Percentiles rank a stretch among this genome's conserved stretches.
Evolutionary conservation across 495 filamentous ascomycete genomes (phyloP).

Genomic region (Penicillium ucsense): DNA sequence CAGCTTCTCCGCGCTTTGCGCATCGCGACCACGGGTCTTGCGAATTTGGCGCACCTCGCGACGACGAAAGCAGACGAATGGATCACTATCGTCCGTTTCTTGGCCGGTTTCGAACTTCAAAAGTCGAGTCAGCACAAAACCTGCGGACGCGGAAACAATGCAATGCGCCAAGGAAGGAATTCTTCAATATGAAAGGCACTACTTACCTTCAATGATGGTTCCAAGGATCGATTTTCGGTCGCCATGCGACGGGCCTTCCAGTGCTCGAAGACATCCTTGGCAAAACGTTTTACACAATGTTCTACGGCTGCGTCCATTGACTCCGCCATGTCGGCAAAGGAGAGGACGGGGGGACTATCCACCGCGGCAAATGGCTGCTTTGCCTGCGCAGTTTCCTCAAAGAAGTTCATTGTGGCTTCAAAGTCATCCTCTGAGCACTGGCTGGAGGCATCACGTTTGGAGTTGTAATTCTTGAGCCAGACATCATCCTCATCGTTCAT

Average conservation of each 20-base stretch:
- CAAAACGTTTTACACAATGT: constrained; percentile 56
- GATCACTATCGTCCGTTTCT: constrained; percentile 91
- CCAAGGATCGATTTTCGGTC: constrained; percentile 56
- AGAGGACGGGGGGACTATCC: constrained; percentile 70
- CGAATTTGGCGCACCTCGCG: constrained; percentile 89
- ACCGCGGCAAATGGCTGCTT: constrained; percentile 83
- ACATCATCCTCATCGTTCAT: constrained; percentile 83
- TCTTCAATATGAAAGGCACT: no score
- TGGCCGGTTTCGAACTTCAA: constrained; percentile 74
- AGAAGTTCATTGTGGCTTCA: constrained; percentile 89
- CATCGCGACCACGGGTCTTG: constrained; percentile 89
- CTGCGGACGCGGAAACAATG: neutral
- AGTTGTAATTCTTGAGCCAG: constrained; percentile 76
- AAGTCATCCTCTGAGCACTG: constrained; percentile 83
- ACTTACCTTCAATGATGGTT: constrained; percentile 62
- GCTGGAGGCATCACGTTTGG: constrained; percentile 50
- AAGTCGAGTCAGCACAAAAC: constrained; percentile 14
- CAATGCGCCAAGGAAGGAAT: neutral
- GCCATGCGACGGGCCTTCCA: constrained; percentile 68
- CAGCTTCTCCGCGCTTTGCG: constrained; percentile 87
- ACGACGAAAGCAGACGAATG: constrained; percentile 95
- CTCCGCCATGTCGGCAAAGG: constrained; percentile 70
- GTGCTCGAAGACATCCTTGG: constrained; percentile 81
- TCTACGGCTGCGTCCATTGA: constrained; percentile 65
- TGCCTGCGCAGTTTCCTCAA: constrained; percentile 71